Base-by-base conservation (phyloP, 345 rosid species). In the Eucalyptus cloeziana region DNA sequence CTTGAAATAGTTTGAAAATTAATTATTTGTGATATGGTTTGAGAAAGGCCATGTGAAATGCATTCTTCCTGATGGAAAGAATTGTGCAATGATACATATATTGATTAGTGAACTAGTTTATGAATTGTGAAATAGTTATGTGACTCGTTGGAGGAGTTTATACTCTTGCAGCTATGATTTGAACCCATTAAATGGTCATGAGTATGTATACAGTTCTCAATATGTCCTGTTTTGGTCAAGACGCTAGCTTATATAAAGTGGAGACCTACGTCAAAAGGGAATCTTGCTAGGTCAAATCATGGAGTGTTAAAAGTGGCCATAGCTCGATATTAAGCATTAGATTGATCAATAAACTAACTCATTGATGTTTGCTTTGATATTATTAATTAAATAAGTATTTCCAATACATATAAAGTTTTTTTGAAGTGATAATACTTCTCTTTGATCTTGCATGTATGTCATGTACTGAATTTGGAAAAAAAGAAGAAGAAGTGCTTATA, bases 401-500 rank as follows among this genome's bases (percentile, higher is more conserved):
- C 0, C 0, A 6, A 51, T 56, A 56, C 60, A 6, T 56, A 56
- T 22, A 56, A 8, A 56, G 12, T 56, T 56, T 0, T 2, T 12
- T 56, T 56, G 62, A 56, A 3, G 62, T 56, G 14, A 60, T 60
- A 60, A 3, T 1, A 27, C 15, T 27, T 12, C 4, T 60, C 16
- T 10, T 60, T 27, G 69, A 60, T 60, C 69, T 60, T 1, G 69
- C n/a, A 27, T 4, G 5, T 27, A 10, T 27, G n/a, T 60, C n/a
- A 60, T 60, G 30, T 27, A 60, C 16, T 60, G 8, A 60, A 60
- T 60, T 60, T 60, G 31, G 9, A 10, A 2, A 25, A 60, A 27
- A 51, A 49, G 2, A 16, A 6, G 5, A 15, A 7, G 7, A 6
- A 14, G 9, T 51, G 56, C 22, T 51, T 17, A 0, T 7, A 17